phyloP scores from a whole-genome alignment of 108 stramenopile species.

The Pseudonitzschia pungens region DNA sequence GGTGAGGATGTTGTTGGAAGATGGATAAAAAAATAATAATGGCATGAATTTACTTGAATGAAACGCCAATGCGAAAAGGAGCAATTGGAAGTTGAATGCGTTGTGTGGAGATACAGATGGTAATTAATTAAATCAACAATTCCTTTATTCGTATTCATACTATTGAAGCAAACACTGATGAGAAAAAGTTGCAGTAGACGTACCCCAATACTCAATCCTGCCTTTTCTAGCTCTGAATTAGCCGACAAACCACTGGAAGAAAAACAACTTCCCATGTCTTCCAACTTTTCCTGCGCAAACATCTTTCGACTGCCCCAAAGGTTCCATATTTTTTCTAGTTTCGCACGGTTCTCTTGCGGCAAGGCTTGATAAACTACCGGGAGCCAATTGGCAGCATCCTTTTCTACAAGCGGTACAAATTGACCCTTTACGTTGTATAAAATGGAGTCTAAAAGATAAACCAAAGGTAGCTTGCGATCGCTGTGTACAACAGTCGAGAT shows the following conservation, averaged over 20 bases:
- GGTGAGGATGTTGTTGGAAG: background rate
- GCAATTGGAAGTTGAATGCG: background rate
- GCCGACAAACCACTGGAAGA: slow-evolving; percentile 17
- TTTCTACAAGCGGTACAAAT: slow-evolving; percentile 66
- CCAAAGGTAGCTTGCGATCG: slow-evolving; percentile 70
- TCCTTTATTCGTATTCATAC: slow-evolving; percentile 2
- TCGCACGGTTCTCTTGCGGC: slow-evolving; percentile 42
- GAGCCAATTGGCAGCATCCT: slow-evolving; percentile 72
- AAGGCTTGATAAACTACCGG: slow-evolving; percentile 60
- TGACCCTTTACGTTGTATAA: slow-evolving; percentile 77
- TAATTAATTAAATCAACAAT: slow-evolving; percentile 19
- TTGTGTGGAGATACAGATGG: background rate
- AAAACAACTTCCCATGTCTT: slow-evolving; percentile 71
- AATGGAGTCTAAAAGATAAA: slow-evolving; percentile 80
- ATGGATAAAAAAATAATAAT: background rate
- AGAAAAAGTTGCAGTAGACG: slow-evolving; percentile 23
- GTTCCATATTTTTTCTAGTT: slow-evolving; percentile 77
- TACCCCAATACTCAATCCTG: slow-evolving; percentile 48
- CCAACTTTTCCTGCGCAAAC: slow-evolving; percentile 51
- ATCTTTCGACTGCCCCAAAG: slow-evolving; percentile 44
- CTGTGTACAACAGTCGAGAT: slow-evolving; percentile 30
- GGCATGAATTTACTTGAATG: background rate
- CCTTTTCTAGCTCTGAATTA: slow-evolving; percentile 23
- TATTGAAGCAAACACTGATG: slow-evolving; percentile 19
- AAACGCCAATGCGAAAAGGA: background rate